These are phyloP conservation scores for Pichia gijzeniarum DNA, from an alignment of 805 yeast species.

Conservation along the genomic window DNA sequence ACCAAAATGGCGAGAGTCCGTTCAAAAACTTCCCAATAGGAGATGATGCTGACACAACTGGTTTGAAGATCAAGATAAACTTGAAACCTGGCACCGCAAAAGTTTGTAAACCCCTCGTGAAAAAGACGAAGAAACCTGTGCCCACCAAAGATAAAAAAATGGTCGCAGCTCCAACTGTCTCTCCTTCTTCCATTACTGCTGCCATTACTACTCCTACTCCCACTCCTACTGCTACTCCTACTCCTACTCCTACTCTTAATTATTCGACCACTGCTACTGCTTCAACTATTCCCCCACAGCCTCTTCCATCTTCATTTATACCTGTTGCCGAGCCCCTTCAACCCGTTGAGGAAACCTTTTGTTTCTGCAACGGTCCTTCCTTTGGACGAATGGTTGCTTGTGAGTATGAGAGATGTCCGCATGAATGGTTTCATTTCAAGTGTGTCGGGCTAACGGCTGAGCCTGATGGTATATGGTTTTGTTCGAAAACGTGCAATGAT, in stretches of 20 bases:
- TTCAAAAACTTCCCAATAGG: background rate
- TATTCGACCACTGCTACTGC: no score
- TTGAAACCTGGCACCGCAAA: background rate
- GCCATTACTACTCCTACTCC: no score
- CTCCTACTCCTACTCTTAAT: background rate
- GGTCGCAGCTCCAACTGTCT: no score
- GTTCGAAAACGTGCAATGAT: slow-evolving; percentile 61
- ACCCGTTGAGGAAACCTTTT: slow-evolving; percentile 25
- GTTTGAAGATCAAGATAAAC: slow-evolving; percentile 1
- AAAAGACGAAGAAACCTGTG: background rate
- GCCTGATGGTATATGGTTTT: slow-evolving; percentile 85
- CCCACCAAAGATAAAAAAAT: background rate
- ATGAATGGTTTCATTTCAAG: slow-evolving; percentile 93
- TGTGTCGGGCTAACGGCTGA: slow-evolving; percentile 88
- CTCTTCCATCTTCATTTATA: background rate
- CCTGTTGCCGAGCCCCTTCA: background rate
- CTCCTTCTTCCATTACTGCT: no score
- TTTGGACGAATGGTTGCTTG: slow-evolving; percentile 95
- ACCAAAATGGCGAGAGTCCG: background rate
- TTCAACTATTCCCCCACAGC: background rate
- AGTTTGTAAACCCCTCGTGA: no score
- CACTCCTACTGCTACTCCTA: no score
- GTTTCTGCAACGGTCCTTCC: slow-evolving; percentile 48
- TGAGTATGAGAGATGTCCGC: slow-evolving; percentile 77
- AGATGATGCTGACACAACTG: background rate